These are phyloP conservation scores for Tolypocladium sp. DNA, from an alignment of 2,329 filamentous ascomycete species.

Conservation along the genomic window DNA sequence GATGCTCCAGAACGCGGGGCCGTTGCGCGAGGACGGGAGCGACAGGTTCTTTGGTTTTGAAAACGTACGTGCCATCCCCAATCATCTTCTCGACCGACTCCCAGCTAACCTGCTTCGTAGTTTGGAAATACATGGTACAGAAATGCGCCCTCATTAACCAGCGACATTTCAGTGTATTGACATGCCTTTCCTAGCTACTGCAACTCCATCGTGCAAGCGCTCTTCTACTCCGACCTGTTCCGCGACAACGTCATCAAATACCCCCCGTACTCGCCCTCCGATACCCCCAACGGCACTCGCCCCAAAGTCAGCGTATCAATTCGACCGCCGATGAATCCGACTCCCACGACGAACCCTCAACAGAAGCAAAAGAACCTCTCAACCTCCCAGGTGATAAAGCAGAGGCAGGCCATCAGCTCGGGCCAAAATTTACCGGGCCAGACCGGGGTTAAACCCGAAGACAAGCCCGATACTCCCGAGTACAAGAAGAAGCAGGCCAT, in stretches of 20 bases:
- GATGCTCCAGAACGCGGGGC: slow-evolving; percentile 73
- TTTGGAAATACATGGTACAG: slow-evolving; percentile 94
- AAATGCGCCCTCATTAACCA: not conserved
- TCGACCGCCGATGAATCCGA: slow-evolving; percentile 44
- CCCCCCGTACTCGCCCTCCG: slow-evolving; percentile 61
- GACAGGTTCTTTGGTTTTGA: slow-evolving; percentile 98
- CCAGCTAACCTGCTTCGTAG: slow-evolving; percentile 35
- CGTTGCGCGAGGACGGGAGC: slow-evolving; percentile 76
- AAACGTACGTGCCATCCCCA: slow-evolving; percentile 59
- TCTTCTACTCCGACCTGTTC: slow-evolving; percentile 92
- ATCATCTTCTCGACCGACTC: not conserved
- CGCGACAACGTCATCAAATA: slow-evolving; percentile 92
- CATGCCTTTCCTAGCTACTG: slow-evolving; percentile 62
- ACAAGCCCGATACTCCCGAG: slow-evolving; percentile 89
- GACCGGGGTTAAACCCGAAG: slow-evolving; percentile 62
- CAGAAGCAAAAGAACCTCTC: slow-evolving; percentile 44
- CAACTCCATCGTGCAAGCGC: slow-evolving; percentile 94
- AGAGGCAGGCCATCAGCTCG: slow-evolving; percentile 43
- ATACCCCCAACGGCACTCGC: slow-evolving; percentile 53
- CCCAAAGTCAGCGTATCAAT: slow-evolving; percentile 53
- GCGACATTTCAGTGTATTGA: slow-evolving; percentile 10
- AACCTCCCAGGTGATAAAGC: slow-evolving; percentile 46
- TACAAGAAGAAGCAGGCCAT: slow-evolving; percentile 97
- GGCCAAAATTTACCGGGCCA: slow-evolving; percentile 46
- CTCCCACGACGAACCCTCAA: slow-evolving; percentile 24